A percentile compares a stretch with the other conserved stretches of the same genome.
Conservation (phyloP, 805 yeast species). For the Monosporozyma solicola region DNA sequence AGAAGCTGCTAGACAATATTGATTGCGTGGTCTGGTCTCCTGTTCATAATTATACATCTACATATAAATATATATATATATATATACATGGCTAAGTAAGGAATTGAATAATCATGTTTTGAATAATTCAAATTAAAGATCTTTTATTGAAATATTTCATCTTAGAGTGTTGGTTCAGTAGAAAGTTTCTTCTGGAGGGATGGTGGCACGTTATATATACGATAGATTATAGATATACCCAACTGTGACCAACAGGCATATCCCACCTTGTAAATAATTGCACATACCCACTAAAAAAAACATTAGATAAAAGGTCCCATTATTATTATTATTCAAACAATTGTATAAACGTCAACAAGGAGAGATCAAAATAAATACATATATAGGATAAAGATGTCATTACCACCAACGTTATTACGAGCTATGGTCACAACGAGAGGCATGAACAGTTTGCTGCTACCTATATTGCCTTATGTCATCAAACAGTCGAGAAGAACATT, state of each 20-base stretch:
- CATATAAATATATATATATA: neutral
- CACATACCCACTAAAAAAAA: too few species aligned
- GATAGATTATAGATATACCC: neutral
- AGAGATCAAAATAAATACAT: neutral
- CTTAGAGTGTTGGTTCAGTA: too few species aligned
- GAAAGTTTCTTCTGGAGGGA: too few species aligned
- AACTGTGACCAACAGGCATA: neutral
- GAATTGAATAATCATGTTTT: too few species aligned
- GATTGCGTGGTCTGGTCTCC: neutral
- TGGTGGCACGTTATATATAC: too few species aligned
- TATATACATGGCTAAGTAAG: neutral
- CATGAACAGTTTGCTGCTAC: neutral
- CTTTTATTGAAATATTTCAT: too few species aligned
- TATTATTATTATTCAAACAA: too few species aligned
- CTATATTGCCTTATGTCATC: neutral
- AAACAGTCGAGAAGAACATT: neutral
- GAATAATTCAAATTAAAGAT: neutral
- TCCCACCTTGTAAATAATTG: too few species aligned
- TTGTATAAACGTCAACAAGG: neutral
- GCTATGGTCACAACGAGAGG: neutral
- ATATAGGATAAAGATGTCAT: neutral
- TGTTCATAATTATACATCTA: neutral
- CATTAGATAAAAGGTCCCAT: too few species aligned
- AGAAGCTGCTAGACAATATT: slow-evolving; percentile 76
- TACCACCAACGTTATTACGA: neutral